These are phyloP conservation scores for Speleostelium caveatum DNA, from an alignment of 78 protist species.

Conservation along the genomic window DNA sequence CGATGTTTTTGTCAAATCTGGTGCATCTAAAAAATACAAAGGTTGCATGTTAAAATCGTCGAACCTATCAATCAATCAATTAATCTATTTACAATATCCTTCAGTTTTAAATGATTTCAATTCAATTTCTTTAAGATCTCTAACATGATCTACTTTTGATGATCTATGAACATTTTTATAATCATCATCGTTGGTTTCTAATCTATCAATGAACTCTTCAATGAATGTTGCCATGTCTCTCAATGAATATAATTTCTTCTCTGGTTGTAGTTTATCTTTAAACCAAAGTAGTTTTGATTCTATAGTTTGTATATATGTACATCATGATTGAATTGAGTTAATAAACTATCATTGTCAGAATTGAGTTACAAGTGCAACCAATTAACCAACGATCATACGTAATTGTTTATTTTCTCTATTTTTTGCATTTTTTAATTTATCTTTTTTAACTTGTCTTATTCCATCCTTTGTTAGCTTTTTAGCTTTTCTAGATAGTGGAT, in stretches of 20 bases:
- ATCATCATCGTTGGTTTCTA: background rate
- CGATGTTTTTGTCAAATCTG: conserved; percentile 39
- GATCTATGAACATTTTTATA: background rate
- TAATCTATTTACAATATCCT: conserved; percentile 32
- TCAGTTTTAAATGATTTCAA: conserved; percentile 9
- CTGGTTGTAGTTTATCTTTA: background rate
- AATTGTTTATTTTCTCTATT: conserved; percentile 32
- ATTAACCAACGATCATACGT: conserved; percentile 5
- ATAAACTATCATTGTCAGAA: no score
- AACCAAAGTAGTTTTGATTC: conserved; percentile 23
- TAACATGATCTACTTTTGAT: background rate
- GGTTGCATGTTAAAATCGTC: background rate
- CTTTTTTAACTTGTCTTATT: conserved; percentile 52
- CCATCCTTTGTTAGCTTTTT: conserved; percentile 32
- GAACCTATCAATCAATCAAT: background rate
- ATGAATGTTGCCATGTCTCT: conserved; percentile 26
- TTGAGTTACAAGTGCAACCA: background rate
- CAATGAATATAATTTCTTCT: conserved; percentile 12
- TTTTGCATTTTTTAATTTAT: background rate
- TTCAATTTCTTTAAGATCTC: conserved; percentile 3
- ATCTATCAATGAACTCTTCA: conserved; percentile 17
- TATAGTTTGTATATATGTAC: background rate
- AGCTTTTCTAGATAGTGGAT: conserved; percentile 78
- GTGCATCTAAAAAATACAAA: conserved; percentile 1
- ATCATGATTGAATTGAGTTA: no score